These are phyloP conservation scores for Termitomyces sp. DNA, from an alignment of 768 basidiomycete species.

Conservation along the genomic window DNA sequence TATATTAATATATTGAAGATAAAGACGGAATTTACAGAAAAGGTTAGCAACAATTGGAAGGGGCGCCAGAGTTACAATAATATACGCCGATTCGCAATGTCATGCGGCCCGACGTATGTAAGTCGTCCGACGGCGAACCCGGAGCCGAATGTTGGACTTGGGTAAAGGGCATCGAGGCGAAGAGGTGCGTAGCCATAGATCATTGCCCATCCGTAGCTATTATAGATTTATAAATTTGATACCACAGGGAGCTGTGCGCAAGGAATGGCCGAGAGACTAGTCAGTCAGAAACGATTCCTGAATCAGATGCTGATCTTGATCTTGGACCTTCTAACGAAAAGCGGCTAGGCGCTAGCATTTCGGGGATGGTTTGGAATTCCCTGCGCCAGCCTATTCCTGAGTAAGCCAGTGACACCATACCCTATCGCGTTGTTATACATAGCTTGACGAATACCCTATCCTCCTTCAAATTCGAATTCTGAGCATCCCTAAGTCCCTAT, in stretches of 20 bases:
- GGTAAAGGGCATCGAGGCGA: constrained; percentile 3
- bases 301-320: neutral
- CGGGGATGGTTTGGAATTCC: neutral
- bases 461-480: neutral
- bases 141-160: neutral
- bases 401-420: neutral
- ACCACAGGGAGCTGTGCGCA: too few relatives aligned
- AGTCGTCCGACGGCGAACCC: neutral
- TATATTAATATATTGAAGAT: too few relatives aligned
- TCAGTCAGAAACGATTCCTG: neutral
- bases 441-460: neutral
- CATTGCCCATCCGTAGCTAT: neutral
- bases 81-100: neutral
- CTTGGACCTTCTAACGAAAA: neutral
- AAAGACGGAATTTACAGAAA: neutral
- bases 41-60: neutral
- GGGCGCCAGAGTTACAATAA: neutral
- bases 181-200: neutral
- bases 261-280: neutral
- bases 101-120: too few relatives aligned
- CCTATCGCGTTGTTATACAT: neutral
- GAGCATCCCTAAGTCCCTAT: neutral
- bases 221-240: neutral
- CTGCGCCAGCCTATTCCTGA: neutral
- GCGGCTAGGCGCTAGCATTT: neutral